Percentiles rank a stretch among this genome's conserved stretches.
phyloP scores from a whole-genome alignment of 345 rosid species.

The Eutrema heterophyllum region DNA sequence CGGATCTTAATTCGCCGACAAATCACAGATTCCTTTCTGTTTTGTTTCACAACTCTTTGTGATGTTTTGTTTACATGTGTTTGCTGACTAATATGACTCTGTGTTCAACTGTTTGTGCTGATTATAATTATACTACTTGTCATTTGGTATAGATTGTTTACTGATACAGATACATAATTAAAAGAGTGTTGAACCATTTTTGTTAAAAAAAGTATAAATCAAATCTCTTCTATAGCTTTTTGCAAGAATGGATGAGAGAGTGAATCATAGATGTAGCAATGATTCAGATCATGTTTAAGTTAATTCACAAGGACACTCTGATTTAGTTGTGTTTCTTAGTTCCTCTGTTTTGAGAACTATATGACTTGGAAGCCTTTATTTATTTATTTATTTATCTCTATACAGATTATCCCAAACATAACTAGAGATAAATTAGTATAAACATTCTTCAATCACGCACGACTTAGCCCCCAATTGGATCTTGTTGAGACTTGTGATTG shows the following conservation, averaged over 20 bases:
- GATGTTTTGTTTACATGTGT: slow-evolving; percentile 59
- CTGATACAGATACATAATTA: slow-evolving; percentile 12
- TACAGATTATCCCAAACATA: no score
- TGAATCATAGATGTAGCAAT: background rate
- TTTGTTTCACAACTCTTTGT: no score
- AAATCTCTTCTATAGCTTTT: slow-evolving; percentile 1
- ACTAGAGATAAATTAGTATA: no score
- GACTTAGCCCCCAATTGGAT: no score
- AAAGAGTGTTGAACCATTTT: slow-evolving; percentile 11
- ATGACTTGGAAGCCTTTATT: no score
- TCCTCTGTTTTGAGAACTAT: no score
- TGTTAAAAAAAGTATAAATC: slow-evolving; percentile 8
- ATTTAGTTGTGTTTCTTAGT: background rate
- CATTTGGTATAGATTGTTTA: slow-evolving; percentile 32
- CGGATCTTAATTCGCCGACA: no score
- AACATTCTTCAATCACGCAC: background rate
- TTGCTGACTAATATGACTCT: slow-evolving; percentile 47
- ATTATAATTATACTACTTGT: no score
- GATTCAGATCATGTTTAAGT: no score
- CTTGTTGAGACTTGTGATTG: background rate
- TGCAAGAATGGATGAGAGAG: background rate
- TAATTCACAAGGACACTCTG: background rate
- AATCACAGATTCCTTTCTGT: no score
- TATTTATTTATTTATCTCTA: no score
- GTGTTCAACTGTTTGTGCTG: no score